Base-by-base conservation (phyloP, 169 alveolate genomes). In the Cystoisospora suis region DNA sequence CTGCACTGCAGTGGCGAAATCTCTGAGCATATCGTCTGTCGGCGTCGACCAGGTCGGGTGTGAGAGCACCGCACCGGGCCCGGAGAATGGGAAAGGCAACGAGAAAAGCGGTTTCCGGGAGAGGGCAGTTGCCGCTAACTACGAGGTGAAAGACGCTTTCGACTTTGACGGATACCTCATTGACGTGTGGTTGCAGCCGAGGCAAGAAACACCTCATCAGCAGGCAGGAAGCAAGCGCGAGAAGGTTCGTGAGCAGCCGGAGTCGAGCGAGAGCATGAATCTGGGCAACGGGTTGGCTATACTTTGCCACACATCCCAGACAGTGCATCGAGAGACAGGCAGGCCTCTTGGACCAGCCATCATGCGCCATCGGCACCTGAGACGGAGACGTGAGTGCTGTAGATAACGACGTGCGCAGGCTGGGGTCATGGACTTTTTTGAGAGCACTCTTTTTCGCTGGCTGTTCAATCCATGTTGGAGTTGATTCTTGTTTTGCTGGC, bases 361-460 rank as follows among this genome's bases (percentile, higher is more conserved):
- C 56, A 53, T 88, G 58, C 80, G 85, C 49, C 89, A 88, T 38
- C 92, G 92, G 47, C 77, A 77, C 85, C 88, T 88, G 81, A 58
- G 42, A 23, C 88, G 89, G 38, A 59, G 58, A n/a, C 81, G 92
- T 88, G 47, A 44, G 92, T 4, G 0, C 4, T 6, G 46, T n/a
- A n/a, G n/a, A n/a, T n/a, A n/a, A n/a, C n/a, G n/a, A n/a, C n/a
- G n/a, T n/a, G n/a, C n/a, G n/a, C n/a, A n/a, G n/a, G n/a, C n/a
- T n/a, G n/a, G n/a, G n/a, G n/a, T n/a, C n/a, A n/a, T n/a, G n/a
- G n/a, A n/a, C n/a, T n/a, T n/a, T n/a, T n/a, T n/a, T n/a, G n/a
- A n/a, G n/a, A n/a, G n/a, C n/a, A n/a, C n/a, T n/a, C n/a, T n/a
- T n/a, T n/a, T n/a, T n/a, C n/a, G n/a, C n/a, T n/a, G n/a, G n/a